Base-by-base conservation (phyloP, 2,329 filamentous ascomycete species). In the Ophiostoma sp. region DNA sequence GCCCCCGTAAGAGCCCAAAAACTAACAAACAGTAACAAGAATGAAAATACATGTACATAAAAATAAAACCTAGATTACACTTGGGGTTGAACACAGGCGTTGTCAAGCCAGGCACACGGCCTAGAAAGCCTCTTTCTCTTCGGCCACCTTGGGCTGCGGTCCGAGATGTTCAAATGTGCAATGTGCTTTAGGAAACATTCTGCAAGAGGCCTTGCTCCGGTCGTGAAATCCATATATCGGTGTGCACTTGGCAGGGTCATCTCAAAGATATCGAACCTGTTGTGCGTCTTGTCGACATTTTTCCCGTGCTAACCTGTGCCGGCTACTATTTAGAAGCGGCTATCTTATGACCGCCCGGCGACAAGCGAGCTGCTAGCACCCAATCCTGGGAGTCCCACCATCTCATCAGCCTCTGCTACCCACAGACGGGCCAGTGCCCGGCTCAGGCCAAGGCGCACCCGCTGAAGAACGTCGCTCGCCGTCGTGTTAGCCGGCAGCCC, bases 401-500 rank as follows among this genome's bases (percentile, higher is more conserved):
- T 66, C 14, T 73, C 74, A 75, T 90, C 87, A 18, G 87, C 86
- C 71, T 90, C 87, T 68, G 85, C 82, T 45, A 90, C 77, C 88
- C 89, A 93, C 67, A 89, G 80, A 74, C 82, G 84, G 14, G 86
- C 89, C 75, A 96, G 79, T 72, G 95, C 92, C 76, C 84, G 86
- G 14, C 91, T 90, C 74, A 97, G 77, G 2, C 88, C 90, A 66
- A 92, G 77, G 72, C 93, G 84, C 77, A 97, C 76, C 72, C 89
- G 84, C 72, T 83, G 83, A 69, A 97, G 78, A n/a, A 97, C 81
- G 71, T 94, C 90, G 64, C 83, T 82, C 0, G 87, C 90, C 71
- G 80, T 87, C 18, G 84, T 85, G 11, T 81, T 82, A 42, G 84
- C 83, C 9, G 80, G 76, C 63, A 91, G 79, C 1, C 82, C 83